Base-by-base conservation (phyloP, 1,284 basidiomycete genomes). In the Malassezia equina region DNA sequence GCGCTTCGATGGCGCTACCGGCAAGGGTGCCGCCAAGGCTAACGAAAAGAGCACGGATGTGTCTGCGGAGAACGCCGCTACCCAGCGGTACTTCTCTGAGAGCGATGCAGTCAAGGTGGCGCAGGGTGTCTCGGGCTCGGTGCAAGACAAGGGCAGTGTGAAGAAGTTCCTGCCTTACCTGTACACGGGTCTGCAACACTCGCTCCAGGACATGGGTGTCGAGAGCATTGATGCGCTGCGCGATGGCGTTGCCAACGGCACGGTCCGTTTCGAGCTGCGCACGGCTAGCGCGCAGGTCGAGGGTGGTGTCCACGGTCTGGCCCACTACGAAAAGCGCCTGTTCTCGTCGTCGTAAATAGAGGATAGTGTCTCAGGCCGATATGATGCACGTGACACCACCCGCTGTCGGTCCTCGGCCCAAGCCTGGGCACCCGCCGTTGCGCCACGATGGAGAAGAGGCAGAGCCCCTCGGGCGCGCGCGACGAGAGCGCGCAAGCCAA, bases 1-100 rank as follows among this genome's bases (percentile, higher is more conserved):
- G 57, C 66, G 58, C 51, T 46, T 67, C 58, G 15, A 69, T 63
- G 51, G 73, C 75, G 31, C 77, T 75, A 39, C 75, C 75, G 54
- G 78, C 76, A 28, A 74, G 76, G 54, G 78, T 60, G 61, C 73
- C 29, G 67, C 62, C 57, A 64, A 84, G 81, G 76, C 80, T 78
- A 55, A 77, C 78, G 4, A 73, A 75, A n/a, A 78, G 75, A 61
- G 67, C 40, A 51, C 77, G 77, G 62, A 81, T 76, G 75, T 60
- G 23, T 64, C 64, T 43, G 52, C 64, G 43, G 90, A 94, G 78
- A 98, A 96, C 71, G 93, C 93, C 13, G 94, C 94, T 4, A 96
- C 90, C 3, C 85, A 90, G 43, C 83, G 93, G 31, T 98, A 98
- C 80, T 98, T 98, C 78, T 94, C 90, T 31, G 94, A 98, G 78